phyloP scores from a whole-genome alignment of 176 grass and related monocot species.

The Chloris gayana region DNA sequence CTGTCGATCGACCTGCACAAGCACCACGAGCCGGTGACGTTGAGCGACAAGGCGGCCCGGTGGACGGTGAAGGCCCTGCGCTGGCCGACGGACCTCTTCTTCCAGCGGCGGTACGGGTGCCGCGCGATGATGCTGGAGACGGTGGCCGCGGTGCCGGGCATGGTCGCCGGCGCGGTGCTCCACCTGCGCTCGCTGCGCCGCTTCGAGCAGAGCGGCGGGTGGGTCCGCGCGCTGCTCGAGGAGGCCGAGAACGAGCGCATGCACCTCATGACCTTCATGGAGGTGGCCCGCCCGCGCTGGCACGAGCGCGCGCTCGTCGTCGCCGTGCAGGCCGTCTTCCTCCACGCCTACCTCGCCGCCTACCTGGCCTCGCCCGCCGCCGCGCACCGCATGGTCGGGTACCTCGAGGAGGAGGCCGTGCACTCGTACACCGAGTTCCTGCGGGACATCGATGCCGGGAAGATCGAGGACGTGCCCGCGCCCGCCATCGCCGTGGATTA shows the following conservation, averaged over 20 bases:
- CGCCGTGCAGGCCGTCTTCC: background rate
- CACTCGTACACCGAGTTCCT: background rate
- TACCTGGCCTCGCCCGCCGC: background rate
- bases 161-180: background rate
- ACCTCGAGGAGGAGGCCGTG: background rate
- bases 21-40: background rate
- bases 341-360: background rate
- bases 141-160: background rate
- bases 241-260: slow-evolving; percentile 3
- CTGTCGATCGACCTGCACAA: background rate
- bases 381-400: background rate
- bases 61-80: background rate
- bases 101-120: background rate
- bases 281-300: background rate
- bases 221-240: background rate
- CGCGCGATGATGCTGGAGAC: background rate
- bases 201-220: background rate
- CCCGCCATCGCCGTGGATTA: background rate
- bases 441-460: background rate
- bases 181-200: background rate
- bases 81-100: background rate
- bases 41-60: background rate
- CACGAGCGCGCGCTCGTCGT: background rate
- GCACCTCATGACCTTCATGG: slow-evolving; percentile 2
- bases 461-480: background rate